phyloP scores from a whole-genome alignment of 2,329 filamentous ascomycete genomes.

The Gliomastix tumulicola region DNA sequence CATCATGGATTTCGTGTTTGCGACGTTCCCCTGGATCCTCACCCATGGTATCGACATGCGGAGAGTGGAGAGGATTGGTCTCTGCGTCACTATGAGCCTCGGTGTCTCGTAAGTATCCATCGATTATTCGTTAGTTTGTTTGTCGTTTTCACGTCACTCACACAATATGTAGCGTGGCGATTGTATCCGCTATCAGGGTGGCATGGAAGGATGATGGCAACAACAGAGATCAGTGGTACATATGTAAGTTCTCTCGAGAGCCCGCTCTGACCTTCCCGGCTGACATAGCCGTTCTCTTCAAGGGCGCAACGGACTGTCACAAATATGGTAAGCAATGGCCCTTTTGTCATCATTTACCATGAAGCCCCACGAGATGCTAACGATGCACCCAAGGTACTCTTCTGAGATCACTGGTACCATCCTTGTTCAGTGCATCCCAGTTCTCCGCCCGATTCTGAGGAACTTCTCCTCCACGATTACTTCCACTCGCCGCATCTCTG shows the following conservation, averaged over 20 bases:
- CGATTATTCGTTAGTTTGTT: no score
- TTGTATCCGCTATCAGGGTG: conserved; percentile 38
- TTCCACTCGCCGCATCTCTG: no score
- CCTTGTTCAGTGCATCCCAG: conserved; percentile 46
- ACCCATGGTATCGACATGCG: conserved; percentile 40
- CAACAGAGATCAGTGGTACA: conserved; percentile 35
- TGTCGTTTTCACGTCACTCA: no score
- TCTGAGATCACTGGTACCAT: conserved; percentile 46
- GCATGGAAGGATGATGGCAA: conserved; percentile 42
- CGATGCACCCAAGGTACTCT: conserved; percentile 24
- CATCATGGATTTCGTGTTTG: conserved; percentile 45
- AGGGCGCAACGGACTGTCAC: not conserved
- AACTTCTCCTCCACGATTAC: no score
- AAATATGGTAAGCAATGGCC: not conserved
- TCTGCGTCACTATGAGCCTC: conserved; percentile 42
- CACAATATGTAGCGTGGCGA: conserved; percentile 32
- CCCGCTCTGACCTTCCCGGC: not conserved
- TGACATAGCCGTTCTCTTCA: not conserved
- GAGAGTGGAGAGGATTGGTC: conserved; percentile 38
- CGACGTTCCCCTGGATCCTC: conserved; percentile 41
- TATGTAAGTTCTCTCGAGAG: conserved; percentile 30
- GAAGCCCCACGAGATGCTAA: not conserved
- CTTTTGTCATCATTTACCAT: not conserved
- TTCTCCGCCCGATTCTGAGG: conserved; percentile 41
- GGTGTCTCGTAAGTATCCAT: conserved; percentile 31